Percentiles rank a stretch among this genome's conserved stretches.
These are phyloP conservation scores for Skeletonema potamos DNA, from an alignment of 108 stramenopile species.

Conservation along the genomic window DNA sequence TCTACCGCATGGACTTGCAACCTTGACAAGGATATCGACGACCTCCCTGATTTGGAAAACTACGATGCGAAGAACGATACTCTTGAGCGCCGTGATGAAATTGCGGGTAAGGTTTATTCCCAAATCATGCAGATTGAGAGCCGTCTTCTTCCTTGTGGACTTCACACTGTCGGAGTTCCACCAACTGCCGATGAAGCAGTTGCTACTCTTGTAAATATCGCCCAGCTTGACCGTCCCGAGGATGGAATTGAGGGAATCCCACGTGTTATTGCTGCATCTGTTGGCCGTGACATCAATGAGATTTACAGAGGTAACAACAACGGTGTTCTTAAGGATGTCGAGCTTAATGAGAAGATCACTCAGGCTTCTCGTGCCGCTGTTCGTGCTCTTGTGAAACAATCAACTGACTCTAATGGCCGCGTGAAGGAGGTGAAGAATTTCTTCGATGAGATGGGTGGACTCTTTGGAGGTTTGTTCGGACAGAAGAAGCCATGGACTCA, in stretches of 20 bases:
- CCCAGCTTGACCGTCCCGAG: constrained; percentile 92
- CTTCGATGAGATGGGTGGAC: constrained; percentile 79
- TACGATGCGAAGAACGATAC: constrained; percentile 82
- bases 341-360: constrained; percentile 80
- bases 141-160: constrained; percentile 94
- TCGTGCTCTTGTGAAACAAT: constrained; percentile 85
- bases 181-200: constrained; percentile 94
- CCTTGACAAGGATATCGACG: constrained; percentile 92
- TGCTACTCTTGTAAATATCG: constrained; percentile 96
- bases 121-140: constrained; percentile 97
- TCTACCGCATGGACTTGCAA: constrained; percentile 94
- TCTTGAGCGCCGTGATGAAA: constrained; percentile 81
- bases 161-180: constrained; percentile 96
- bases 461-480: constrained; percentile 70
- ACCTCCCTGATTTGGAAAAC: constrained; percentile 83
- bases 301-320: constrained; percentile 92
- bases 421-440: constrained; percentile 93
- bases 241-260: constrained; percentile 92
- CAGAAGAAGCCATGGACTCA: constrained; percentile 87
- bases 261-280: constrained; percentile 89
- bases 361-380: constrained; percentile 89
- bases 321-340: constrained; percentile 88
- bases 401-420: constrained; percentile 90
- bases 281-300: constrained; percentile 95
- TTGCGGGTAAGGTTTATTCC: constrained; percentile 88